phyloP scores from a whole-genome alignment of 305 asterid genomes.

The Fraxinus ornus region DNA sequence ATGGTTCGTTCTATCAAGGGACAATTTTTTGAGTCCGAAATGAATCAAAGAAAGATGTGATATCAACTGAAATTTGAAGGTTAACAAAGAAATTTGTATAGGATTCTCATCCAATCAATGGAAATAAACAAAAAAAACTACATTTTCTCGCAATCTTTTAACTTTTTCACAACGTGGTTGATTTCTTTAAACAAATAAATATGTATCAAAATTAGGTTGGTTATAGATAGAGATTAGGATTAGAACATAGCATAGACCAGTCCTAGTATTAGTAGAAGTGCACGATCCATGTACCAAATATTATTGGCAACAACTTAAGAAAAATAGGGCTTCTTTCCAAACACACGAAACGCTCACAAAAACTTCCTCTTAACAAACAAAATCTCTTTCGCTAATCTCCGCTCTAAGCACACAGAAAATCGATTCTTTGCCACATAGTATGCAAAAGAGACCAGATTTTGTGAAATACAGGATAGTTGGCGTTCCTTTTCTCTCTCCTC shows the following conservation, averaged over 20 bases:
- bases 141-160: no score
- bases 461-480: slow-evolving; percentile 22
- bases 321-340: slow-evolving; percentile 29
- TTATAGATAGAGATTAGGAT: not conserved
- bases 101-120: not conserved
- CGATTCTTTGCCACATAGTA: slow-evolving; percentile 22
- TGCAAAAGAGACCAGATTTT: slow-evolving; percentile 22
- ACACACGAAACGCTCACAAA: slow-evolving; percentile 27
- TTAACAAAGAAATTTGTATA: not conserved
- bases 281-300: not conserved
- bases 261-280: not conserved
- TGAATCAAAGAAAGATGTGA: not conserved
- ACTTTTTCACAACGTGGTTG: not conserved
- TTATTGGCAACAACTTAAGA: not conserved
- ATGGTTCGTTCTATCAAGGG: not conserved
- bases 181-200: not conserved
- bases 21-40: no score
- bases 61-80: no score
- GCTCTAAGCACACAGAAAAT: slow-evolving; percentile 21
- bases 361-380: slow-evolving; percentile 40
- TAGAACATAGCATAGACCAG: not conserved
- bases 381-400: slow-evolving; percentile 33
- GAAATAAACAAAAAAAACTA: not conserved
- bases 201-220: slow-evolving; percentile 21
- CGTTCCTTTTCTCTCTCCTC: slow-evolving; percentile 10